Evolutionary conservation across 371 early-diverging fungal genomes (phyloP).

Genomic region (Circinella umbellata): DNA sequence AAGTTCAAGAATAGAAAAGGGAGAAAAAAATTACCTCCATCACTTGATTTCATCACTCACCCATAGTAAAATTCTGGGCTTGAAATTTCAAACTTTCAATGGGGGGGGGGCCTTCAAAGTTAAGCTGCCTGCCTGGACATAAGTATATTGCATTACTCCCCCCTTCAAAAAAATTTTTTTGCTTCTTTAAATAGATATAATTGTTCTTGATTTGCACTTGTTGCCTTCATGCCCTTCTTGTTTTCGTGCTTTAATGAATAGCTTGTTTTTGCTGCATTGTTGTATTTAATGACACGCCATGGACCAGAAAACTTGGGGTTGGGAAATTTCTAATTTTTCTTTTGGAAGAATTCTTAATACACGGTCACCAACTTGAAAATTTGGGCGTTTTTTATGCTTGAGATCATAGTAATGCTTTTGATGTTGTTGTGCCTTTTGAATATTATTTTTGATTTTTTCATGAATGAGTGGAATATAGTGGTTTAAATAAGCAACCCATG

Average conservation of each 20-base stretch:
- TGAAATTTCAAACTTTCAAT: no score
- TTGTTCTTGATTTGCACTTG: slow-evolving; percentile 6
- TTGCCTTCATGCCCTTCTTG: not conserved
- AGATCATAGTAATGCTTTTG: slow-evolving; percentile 16
- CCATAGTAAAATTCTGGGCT: no score
- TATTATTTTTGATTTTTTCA: not conserved
- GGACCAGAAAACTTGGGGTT: slow-evolving; percentile 13
- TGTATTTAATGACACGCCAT: not conserved
- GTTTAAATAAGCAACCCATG: slow-evolving; percentile 22
- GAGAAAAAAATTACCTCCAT: no score
- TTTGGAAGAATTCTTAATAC: not conserved
- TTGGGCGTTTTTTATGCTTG: not conserved
- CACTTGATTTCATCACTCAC: no score
- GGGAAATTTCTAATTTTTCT: slow-evolving; percentile 5
- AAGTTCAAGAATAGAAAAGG: no score
- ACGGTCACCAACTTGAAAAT: not conserved
- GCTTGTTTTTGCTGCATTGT: not conserved
- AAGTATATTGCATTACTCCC: no score
- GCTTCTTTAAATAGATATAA: not conserved
- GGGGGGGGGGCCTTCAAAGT: no score
- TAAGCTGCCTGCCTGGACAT: no score
- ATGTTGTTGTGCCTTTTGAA: slow-evolving; percentile 24
- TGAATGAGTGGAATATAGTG: slow-evolving; percentile 20
- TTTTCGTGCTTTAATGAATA: not conserved
- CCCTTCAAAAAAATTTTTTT: no score